phyloP scores from a whole-genome alignment of 2,329 filamentous ascomycete species.

The Trichoderma sp. region DNA sequence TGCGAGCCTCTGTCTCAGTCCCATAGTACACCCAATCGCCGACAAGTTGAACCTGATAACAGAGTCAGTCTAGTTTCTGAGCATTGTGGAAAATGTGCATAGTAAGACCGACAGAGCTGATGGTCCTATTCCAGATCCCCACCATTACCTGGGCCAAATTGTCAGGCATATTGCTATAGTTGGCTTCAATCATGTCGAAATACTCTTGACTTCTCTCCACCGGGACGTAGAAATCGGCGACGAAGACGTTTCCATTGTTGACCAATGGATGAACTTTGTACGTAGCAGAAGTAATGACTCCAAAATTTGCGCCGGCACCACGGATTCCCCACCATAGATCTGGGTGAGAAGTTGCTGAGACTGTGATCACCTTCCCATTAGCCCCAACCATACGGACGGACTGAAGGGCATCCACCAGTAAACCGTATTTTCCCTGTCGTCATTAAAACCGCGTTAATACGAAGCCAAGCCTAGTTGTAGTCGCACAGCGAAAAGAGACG shows the following conservation, averaged over 20 bases:
- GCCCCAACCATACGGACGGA: constrained; percentile 4
- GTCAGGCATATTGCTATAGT: not conserved
- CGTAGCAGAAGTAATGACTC: constrained; percentile 6
- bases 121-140: not conserved
- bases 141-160: not conserved
- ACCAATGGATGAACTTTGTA: constrained; percentile 1
- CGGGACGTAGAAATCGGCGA: not conserved
- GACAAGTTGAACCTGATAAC: not conserved
- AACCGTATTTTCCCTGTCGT: not conserved
- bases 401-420: not conserved
- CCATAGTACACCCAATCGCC: not conserved
- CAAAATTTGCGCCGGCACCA: constrained; percentile 5
- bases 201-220: not conserved
- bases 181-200: not conserved
- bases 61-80: not conserved
- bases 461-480: not conserved
- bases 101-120: not conserved
- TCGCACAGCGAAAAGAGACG: not conserved
- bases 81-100: not conserved
- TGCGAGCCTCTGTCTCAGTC: not conserved
- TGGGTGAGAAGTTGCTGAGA: not conserved
- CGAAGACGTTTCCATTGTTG: not conserved
- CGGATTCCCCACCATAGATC: constrained; percentile 10
- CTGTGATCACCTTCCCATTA: not conserved
- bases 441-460: not conserved